Evolutionary conservation across 2,329 filamentous ascomycete genomes (phyloP), one percentile per base, ranked within the genome.

Genomic region (Phyllosticta citriasiana): DNA sequence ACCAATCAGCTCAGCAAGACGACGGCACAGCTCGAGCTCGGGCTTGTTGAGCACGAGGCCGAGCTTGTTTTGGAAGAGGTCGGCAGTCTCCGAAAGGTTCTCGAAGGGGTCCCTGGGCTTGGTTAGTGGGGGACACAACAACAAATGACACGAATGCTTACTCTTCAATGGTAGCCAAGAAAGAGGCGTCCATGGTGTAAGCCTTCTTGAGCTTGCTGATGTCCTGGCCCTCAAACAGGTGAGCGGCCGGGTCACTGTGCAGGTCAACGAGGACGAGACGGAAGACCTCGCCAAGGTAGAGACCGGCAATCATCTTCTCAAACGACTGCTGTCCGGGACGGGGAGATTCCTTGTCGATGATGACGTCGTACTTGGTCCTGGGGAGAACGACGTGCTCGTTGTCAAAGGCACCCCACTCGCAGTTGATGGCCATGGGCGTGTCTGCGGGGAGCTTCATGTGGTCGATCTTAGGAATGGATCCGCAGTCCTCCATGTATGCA

Each of bases 401-500:
- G 76, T 97, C 93, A 71, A 97, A 97, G 35, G 93, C 92, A 65
- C 93, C 93, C 84, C 92, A 97, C 76, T 97, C 93, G 79, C 93
- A 97, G 81, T 97, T 97, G 79, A 97, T 97, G 56, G 91, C 92
- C 84, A 97, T 95, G 55, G 88, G 91, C 63, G 85, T 85, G 64
- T 94, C 86, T 0, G 90, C 80, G 57, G 91, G 88, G 47, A 97
- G 83, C 70, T 95, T 94, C 81, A 96, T 84, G 77, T 97, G 86
- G 10, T 88, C 90, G 60, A 99, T 84, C 81, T 99, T 99, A 66
- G 92, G 93, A 66, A 99, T 91, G 12, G 88, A 89, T 66, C 91
- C 91, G 65, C 85, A 89, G 70, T 95, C 78, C 77, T 99, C 94
- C 88, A 99, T 96, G 79, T 99, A 99, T 50, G 94, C 94, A 51